Conservation (phyloP, 352 stramenopile genomes). For the Phytophthora agathidicida region DNA sequence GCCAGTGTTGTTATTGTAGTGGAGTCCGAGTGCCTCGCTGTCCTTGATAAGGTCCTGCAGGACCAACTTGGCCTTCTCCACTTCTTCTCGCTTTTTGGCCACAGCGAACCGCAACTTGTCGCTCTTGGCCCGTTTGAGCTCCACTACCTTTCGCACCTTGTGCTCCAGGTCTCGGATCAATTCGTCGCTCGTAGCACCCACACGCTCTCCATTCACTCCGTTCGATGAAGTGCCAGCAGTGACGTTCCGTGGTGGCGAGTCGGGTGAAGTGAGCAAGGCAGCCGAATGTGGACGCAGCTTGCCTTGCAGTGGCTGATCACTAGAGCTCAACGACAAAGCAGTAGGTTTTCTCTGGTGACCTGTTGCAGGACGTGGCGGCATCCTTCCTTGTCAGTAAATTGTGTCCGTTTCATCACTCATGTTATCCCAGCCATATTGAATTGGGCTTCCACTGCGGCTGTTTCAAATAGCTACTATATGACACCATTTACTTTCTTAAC, state of each 20-base stretch:
- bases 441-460: too few species aligned
- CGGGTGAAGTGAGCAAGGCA: constrained; percentile 24
- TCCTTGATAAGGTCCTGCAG: constrained; percentile 83
- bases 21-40: constrained; percentile 68
- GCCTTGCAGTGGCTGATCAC: constrained; percentile 31
- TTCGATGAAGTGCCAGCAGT: constrained; percentile 22
- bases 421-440: too few species aligned
- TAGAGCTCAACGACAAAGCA: constrained; percentile 1
- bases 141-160: constrained; percentile 82
- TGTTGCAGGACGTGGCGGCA: constrained; percentile 26
- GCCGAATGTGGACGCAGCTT: constrained; percentile 48
- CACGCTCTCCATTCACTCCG: constrained; percentile 48
- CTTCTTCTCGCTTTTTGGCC: constrained; percentile 70
- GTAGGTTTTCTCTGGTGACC: constrained; percentile 13
- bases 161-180: constrained; percentile 76
- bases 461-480: too few species aligned
- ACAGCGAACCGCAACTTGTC: constrained; percentile 76
- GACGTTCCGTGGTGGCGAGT: constrained; percentile 8
- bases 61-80: constrained; percentile 63
- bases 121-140: constrained; percentile 78
- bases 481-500: too few species aligned
- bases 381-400: too few species aligned
- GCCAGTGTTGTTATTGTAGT: constrained; percentile 45
- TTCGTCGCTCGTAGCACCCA: constrained; percentile 70
- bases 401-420: constrained; percentile 19